phyloP scores from a whole-genome alignment of 139 green algal species.

The Tetradesmus obliquus region DNA sequence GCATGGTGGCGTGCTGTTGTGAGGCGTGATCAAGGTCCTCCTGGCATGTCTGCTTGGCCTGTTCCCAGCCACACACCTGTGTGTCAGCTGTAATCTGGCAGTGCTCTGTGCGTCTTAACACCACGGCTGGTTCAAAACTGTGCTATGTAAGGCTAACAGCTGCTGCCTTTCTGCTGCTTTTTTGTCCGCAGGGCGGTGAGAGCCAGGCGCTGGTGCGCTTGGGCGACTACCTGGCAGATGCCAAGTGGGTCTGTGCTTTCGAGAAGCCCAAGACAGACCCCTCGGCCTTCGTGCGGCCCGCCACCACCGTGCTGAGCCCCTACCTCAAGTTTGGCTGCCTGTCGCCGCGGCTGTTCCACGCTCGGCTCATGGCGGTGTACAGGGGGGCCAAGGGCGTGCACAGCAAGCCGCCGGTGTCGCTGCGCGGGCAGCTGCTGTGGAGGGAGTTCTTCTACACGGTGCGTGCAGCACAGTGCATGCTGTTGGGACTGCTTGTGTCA shows the following conservation, averaged over 20 bases:
- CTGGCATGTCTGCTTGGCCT: not conserved
- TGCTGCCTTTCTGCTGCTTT: not conserved
- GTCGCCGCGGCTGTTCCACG: conserved; percentile 46
- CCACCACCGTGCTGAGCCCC: conserved; percentile 90
- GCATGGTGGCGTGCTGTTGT: not conserved
- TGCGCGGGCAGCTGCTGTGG: conserved; percentile 90
- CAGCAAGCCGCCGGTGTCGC: conserved; percentile 83
- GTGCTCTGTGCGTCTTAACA: not conserved
- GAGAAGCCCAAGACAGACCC: conserved; percentile 93
- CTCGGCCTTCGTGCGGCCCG: conserved; percentile 75
- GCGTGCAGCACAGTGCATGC: not conserved
- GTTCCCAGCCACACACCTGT: not conserved
- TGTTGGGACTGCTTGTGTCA: not conserved
- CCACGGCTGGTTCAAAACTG: not conserved
- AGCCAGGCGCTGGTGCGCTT: conserved; percentile 78
- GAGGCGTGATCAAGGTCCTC: not conserved
- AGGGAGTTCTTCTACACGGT: conserved; percentile 88
- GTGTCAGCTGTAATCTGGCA: not conserved
- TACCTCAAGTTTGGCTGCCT: conserved; percentile 89
- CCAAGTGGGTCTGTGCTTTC: conserved; percentile 67
- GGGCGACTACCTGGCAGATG: conserved; percentile 59
- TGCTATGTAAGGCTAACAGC: not conserved
- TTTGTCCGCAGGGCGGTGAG: conserved; percentile 76
- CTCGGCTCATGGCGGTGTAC: conserved; percentile 56
- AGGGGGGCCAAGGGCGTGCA: conserved; percentile 50